Base-by-base conservation (phyloP, 1,139 yeast genomes). In the Diutina catenulata region DNA sequence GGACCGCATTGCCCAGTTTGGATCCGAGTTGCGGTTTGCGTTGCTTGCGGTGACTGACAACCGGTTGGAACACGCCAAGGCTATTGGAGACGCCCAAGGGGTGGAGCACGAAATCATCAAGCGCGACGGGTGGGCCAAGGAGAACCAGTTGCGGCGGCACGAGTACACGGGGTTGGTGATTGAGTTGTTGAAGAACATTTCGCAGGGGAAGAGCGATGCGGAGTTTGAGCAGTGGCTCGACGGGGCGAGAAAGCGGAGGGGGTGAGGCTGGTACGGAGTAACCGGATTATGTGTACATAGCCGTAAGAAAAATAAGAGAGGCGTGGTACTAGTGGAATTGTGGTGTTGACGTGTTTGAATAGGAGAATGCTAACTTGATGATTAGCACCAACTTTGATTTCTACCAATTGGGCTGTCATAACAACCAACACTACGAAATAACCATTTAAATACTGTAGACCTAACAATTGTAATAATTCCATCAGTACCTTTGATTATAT, bases 1-100 rank as follows among this genome's bases (percentile, higher is more conserved):
- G 43, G 55, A 62, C 27, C 59, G 83, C 39, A 68, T 77, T 7
- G 46, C 54, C 11, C 59, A 63, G 40, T 73, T 72, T 44, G 37
- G 22, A 4, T 53, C 49, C 8, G 82, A 76, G 49, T 57, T 76
- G 43, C 61, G 80, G 37, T 78, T 77, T 50, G 74, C 80, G n/a
- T 57, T 76, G 37, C 54, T 76, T 37, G 81, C 74, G 0, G 60
- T 78, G 27, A 68, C 79, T 23, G 60, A 64, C 40, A 74, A 78
- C 49, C 69, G 66, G 47, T 60, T 77, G 40, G 52, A 58, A 29
- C 53, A 58, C 20, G 60, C 57, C 21, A 46, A 52, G 39, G 53
- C 52, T 8, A 47, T 54, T 15, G 71, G 70, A 9, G 77, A 75
- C 45, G 51, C 52, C 14, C 38, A 43, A 1, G 49, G 49, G 28